phyloP scores from a whole-genome alignment of 441 rosid genomes.

The Arabidopsis hybrid region DNA sequence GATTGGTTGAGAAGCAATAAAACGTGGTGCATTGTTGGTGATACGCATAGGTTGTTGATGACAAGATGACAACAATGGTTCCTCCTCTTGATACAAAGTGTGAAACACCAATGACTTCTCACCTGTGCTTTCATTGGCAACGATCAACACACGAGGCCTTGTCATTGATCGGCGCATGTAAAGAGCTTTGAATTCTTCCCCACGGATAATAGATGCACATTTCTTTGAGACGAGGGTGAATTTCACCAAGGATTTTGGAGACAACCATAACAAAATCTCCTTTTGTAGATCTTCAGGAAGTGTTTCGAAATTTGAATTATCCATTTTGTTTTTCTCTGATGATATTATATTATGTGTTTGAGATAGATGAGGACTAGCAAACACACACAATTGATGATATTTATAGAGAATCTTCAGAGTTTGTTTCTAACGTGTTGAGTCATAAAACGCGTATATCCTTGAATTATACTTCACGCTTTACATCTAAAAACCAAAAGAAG shows the following conservation, averaged over 20 bases:
- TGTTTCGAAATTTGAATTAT: background rate
- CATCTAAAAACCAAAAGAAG: too few relatives aligned
- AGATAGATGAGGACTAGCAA: background rate
- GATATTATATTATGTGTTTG: background rate
- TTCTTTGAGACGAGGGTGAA: background rate
- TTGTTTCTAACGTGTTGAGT: background rate
- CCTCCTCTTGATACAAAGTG: conserved; percentile 11
- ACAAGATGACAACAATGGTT: conserved; percentile 14
- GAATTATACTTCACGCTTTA: too few relatives aligned
- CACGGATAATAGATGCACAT: background rate
- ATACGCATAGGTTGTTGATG: background rate
- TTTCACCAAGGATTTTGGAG: background rate
- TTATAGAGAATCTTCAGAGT: background rate
- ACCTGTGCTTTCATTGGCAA: too few relatives aligned
- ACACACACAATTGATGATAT: background rate
- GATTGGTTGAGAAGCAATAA: background rate
- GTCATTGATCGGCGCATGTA: conserved; percentile 1
- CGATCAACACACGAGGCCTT: conserved; percentile 3
- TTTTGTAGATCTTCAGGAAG: background rate
- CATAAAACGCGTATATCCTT: too few relatives aligned
- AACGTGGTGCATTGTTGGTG: too few relatives aligned
- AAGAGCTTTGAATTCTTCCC: background rate
- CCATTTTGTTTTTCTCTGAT: background rate
- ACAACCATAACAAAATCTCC: background rate
- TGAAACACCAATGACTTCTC: background rate